A percentile compares a stretch with the other conserved stretches of the same genome.
These are phyloP conservation scores for Pichia rugopelliculosa DNA, from an alignment of 805 yeast genomes.

Conservation along the genomic window DNA sequence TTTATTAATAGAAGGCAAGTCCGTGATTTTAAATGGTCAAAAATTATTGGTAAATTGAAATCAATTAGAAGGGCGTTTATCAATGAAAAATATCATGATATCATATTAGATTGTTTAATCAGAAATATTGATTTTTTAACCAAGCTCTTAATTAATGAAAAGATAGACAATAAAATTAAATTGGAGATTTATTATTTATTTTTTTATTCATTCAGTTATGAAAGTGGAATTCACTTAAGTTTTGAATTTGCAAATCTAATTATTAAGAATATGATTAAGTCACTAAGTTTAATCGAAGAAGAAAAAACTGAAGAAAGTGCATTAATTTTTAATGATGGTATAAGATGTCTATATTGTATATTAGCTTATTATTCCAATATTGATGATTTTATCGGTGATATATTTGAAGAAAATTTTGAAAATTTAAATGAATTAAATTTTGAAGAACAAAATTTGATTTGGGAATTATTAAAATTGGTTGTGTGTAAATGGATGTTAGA, in stretches of 20 bases:
- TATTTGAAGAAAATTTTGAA: background rate
- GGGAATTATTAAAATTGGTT: constrained; percentile 5
- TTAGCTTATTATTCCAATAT: constrained; percentile 1
- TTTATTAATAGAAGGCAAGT: background rate
- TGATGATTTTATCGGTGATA: constrained; percentile 1
- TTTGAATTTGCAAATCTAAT: background rate
- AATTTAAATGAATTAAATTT: background rate
- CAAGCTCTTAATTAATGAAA: background rate
- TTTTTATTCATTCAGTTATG: constrained; percentile 3
- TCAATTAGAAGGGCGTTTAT: background rate
- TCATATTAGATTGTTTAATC: background rate
- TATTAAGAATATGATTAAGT: background rate
- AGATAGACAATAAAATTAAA: background rate
- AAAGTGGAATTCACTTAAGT: background rate
- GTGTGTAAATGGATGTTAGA: constrained; percentile 7
- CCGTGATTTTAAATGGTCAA: background rate
- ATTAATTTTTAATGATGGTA: background rate
- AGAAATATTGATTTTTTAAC: constrained; percentile 1
- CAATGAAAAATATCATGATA: constrained; percentile 1
- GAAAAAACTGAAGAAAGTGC: background rate
- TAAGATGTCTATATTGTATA: constrained; percentile 1
- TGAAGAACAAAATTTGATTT: constrained; percentile 1
- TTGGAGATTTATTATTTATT: constrained; percentile 3
- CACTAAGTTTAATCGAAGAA: background rate
- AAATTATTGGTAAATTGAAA: background rate